A percentile compares a stretch with the other conserved stretches of the same genome.
These are phyloP conservation scores for Tolypocladium capitatum DNA, from an alignment of 2,329 filamentous ascomycete species.

Conservation along the genomic window DNA sequence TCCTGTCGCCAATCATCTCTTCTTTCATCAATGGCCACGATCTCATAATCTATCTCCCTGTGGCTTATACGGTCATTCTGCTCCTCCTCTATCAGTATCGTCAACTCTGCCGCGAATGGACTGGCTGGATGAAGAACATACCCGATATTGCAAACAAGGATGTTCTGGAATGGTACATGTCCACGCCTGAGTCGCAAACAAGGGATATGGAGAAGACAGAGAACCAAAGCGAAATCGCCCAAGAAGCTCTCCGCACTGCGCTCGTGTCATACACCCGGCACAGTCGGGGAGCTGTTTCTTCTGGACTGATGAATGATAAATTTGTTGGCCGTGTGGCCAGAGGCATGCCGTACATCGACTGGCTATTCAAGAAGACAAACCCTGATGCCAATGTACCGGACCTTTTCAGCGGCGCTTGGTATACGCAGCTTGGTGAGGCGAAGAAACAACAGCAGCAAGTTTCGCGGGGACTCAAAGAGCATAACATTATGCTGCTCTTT, in stretches of 20 bases:
- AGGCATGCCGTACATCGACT: conserved; percentile 20
- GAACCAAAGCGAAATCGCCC: conserved; percentile 5
- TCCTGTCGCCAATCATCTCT: conserved; percentile 43
- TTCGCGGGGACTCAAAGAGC: conserved; percentile 22
- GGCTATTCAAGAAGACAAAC: conserved; percentile 21
- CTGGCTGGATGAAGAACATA: conserved; percentile 40
- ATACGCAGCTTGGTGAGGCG: conserved; percentile 19
- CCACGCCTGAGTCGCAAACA: conserved; percentile 9
- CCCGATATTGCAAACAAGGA: conserved; percentile 34
- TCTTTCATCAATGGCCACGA: conserved; percentile 38
- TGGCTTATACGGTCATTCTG: conserved; percentile 39
- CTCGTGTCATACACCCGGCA: conserved; percentile 15
- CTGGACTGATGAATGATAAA: conserved; percentile 1
- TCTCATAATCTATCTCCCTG: conserved; percentile 39
- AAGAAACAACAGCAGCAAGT: conserved; percentile 21
- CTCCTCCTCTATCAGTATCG: conserved; percentile 38
- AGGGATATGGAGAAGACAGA: conserved; percentile 4
- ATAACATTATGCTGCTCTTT: conserved; percentile 23
- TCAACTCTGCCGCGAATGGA: conserved; percentile 42
- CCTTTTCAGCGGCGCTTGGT: conserved; percentile 20
- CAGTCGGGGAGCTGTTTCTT: neutral
- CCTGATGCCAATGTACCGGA: conserved; percentile 13
- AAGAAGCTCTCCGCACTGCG: conserved; percentile 20
- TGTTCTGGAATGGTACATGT: conserved; percentile 33
- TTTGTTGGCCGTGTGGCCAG: conserved; percentile 10